Percentiles rank a stretch among this genome's conserved stretches.
Conservation (phyloP, 2,329 filamentous ascomycete genomes). For the Colletotrichum sidae region DNA sequence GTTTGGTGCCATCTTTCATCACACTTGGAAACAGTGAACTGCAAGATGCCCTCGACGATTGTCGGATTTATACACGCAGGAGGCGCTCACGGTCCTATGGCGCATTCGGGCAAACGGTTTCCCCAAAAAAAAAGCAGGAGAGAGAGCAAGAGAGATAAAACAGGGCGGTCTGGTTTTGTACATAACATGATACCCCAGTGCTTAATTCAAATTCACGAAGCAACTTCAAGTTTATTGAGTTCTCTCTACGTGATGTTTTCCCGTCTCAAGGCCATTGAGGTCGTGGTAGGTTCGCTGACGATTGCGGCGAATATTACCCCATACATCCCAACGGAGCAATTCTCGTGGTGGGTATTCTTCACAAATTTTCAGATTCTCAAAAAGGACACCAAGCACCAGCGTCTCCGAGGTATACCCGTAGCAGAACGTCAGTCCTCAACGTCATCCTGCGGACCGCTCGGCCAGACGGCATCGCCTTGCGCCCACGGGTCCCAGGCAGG, state of each 20-base stretch:
- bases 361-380: not conserved
- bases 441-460: not conserved
- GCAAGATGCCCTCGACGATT: not conserved
- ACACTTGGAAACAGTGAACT: slow-evolving; percentile 24
- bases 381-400: not conserved
- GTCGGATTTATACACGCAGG: not conserved
- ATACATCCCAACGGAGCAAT: no score
- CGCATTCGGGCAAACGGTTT: slow-evolving; percentile 19
- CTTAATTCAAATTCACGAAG: slow-evolving; percentile 23
- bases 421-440: not conserved
- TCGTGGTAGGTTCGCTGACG: not conserved
- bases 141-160: not conserved
- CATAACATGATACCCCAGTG: slow-evolving; percentile 37
- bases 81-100: slow-evolving; percentile 24
- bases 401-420: not conserved
- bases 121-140: slow-evolving; percentile 1
- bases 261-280: not conserved
- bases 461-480: not conserved
- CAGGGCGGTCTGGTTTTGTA: slow-evolving; percentile 22
- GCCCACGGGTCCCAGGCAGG: not conserved
- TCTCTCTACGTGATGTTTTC: not conserved
- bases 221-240: not conserved
- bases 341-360: no score
- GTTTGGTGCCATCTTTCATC: slow-evolving; percentile 6
- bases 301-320: not conserved